Evolutionary conservation across 2,329 filamentous ascomycete genomes (phyloP).

Genomic region (Fusarium chaquense): DNA sequence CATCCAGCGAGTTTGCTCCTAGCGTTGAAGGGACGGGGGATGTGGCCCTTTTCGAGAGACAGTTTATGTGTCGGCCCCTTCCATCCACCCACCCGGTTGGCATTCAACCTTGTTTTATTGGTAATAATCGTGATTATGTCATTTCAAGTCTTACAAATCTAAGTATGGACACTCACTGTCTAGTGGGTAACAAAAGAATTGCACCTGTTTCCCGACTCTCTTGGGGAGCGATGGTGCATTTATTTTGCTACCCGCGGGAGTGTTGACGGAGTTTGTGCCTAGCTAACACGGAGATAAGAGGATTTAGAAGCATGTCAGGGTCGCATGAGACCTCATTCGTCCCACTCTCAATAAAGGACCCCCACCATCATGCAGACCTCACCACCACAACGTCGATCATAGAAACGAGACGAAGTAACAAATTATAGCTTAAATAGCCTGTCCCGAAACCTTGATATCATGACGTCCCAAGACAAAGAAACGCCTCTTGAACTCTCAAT

Average conservation of each 20-base stretch:
- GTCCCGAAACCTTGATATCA: neutral
- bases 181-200: too few relatives aligned
- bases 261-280: slow-evolving; percentile 18
- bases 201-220: too few relatives aligned
- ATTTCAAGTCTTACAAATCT: neutral
- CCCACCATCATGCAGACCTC: slow-evolving; percentile 13
- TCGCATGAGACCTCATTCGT: neutral
- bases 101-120: neutral
- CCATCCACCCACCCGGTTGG: neutral
- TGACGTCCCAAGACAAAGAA: slow-evolving; percentile 14
- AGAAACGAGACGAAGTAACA: neutral
- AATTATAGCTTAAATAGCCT: slow-evolving; percentile 38
- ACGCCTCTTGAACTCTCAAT: slow-evolving; percentile 46
- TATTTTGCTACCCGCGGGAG: too few relatives aligned
- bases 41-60: neutral
- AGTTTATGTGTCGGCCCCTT: neutral
- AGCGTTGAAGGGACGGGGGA: neutral
- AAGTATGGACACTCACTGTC: too few relatives aligned
- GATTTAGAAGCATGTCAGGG: neutral
- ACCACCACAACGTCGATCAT: slow-evolving; percentile 2
- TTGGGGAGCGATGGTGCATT: too few relatives aligned
- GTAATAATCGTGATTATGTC: neutral
- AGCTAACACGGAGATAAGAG: slow-evolving; percentile 25
- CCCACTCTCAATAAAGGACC: neutral
- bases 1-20: slow-evolving; percentile 10